A percentile compares a stretch with the other conserved stretches of the same genome.
Evolutionary conservation across 108 stramenopile genomes (phyloP).

Genomic region (Stephanodiscus minutulus): DNA sequence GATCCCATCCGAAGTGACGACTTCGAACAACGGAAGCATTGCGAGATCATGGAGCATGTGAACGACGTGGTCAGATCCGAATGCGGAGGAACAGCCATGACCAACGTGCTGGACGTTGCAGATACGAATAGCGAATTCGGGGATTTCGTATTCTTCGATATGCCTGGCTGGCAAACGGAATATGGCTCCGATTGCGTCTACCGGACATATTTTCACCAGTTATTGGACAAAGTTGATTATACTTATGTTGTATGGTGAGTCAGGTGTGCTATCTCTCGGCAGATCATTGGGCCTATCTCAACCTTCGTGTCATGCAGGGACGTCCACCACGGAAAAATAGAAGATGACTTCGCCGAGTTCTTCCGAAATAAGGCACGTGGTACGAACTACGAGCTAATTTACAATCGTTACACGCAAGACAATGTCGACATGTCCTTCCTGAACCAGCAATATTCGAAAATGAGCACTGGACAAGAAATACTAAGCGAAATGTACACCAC

Average conservation of each 20-base stretch:
- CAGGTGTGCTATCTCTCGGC: background rate
- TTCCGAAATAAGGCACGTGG: conserved; percentile 51
- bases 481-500: conserved; percentile 41
- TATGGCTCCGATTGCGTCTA: conserved; percentile 43
- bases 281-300: background rate
- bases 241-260: conserved; percentile 51
- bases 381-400: conserved; percentile 43
- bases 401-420: conserved; percentile 35
- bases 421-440: conserved; percentile 42
- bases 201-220: conserved; percentile 38
- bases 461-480: conserved; percentile 44
- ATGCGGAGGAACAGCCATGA: conserved; percentile 33
- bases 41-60: conserved; percentile 49
- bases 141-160: conserved; percentile 55
- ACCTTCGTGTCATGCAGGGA: conserved; percentile 18
- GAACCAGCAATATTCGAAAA: conserved; percentile 54
- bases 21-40: conserved; percentile 42
- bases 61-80: conserved; percentile 38
- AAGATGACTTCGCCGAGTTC: conserved; percentile 46
- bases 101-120: conserved; percentile 46
- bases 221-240: conserved; percentile 50
- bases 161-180: conserved; percentile 19
- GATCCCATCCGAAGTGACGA: conserved; percentile 48
- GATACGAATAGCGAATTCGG: conserved; percentile 39
- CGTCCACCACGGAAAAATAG: conserved; percentile 49